Evolutionary conservation across 2,329 filamentous ascomycete species (phyloP).

Genomic region (Torrubiellomyces zombiae): DNA sequence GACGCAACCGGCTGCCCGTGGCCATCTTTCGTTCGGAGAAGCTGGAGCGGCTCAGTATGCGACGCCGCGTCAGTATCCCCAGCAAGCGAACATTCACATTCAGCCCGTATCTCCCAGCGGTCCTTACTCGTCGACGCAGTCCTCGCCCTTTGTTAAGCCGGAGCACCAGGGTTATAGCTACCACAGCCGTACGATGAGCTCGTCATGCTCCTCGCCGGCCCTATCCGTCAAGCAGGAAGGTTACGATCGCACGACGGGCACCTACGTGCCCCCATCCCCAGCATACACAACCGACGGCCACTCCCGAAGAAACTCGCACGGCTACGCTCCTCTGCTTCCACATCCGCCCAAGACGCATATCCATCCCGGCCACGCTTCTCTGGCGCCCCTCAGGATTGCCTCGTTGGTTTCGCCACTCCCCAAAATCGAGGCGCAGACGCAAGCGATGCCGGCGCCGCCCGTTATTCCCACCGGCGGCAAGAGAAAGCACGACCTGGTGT

Average conservation of each 20-base stretch:
- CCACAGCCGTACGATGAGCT: slow-evolving; percentile 12
- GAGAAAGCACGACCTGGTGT: slow-evolving; percentile 20
- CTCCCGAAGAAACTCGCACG: slow-evolving; percentile 14
- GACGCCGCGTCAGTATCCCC: slow-evolving; percentile 20
- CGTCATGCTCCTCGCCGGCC: slow-evolving; percentile 13
- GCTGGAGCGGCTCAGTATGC: slow-evolving; percentile 16
- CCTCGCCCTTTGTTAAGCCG: slow-evolving; percentile 21
- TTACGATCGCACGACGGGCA: slow-evolving; percentile 21
- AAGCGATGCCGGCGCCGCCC: slow-evolving; percentile 11
- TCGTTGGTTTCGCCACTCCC: slow-evolving; percentile 17
- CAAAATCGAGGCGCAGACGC: slow-evolving; percentile 18
- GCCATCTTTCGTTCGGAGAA: slow-evolving; percentile 20
- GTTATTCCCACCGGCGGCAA: slow-evolving; percentile 15
- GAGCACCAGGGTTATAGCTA: slow-evolving; percentile 23
- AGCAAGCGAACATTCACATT: slow-evolving; percentile 16
- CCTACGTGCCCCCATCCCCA: slow-evolving; percentile 21
- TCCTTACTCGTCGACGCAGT: slow-evolving; percentile 19
- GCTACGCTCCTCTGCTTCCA: slow-evolving; percentile 12
- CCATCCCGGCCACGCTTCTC: slow-evolving; percentile 8
- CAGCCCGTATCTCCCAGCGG: slow-evolving; percentile 17
- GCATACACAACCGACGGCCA: slow-evolving; percentile 14
- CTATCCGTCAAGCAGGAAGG: slow-evolving; percentile 14
- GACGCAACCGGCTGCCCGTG: slow-evolving; percentile 8
- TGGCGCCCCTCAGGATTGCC: slow-evolving; percentile 21
- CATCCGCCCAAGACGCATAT: slow-evolving; percentile 9